Base-by-base conservation (phyloP, 2,329 filamentous ascomycete species). In the Botrytis pseudocinerea region DNA sequence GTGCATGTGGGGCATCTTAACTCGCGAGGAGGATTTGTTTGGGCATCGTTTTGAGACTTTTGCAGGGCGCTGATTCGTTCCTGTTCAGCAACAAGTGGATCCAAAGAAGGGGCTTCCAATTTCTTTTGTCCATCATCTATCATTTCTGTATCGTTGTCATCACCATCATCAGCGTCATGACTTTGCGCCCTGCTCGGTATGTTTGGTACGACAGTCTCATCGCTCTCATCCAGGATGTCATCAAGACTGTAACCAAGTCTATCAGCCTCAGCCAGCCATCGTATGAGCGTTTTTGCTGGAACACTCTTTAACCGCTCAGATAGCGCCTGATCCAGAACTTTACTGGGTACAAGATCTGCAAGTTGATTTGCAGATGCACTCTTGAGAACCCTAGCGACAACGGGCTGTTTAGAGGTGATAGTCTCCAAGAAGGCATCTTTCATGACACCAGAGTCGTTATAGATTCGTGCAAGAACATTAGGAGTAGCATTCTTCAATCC, bases 231-330 rank as follows among this genome's bases (percentile, higher is more conserved):
- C 22, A 80, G 54, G 14, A 78, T 76, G 70, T 80, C 79, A 14
- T 79, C 77, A 14, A 69, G n/a, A 32, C 70, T 75, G 46, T 76
- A 80, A 3, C 79, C 79, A n/a, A 80, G 73, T 64, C 79, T 70
- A 28, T 76, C 73, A 12, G 71, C 77, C 54, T 75, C 65, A 51
- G 77, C 77, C 20, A 80, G 71, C 78, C 77, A 79, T 46, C 66
- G 72, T 40, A 79, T 75, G 2, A 80, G 71, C 14, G 75, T 68
- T 63, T 74, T 76, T 1, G 76, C 78, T 20, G 76, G 72, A 42
- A 76, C 75, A n/a, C 59, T 72, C 63, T 77, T 76, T 3, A 80
- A 40, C 8, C 77, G 74, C 35, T 76, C 62, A 6, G 57, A 70
- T 16, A 78, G 28, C 2, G 74, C 61, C 63, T 74, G 57, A 57